These are phyloP conservation scores for Maudiozyma serrabonitensis DNA, from an alignment of 805 yeast species.

Conservation along the genomic window DNA sequence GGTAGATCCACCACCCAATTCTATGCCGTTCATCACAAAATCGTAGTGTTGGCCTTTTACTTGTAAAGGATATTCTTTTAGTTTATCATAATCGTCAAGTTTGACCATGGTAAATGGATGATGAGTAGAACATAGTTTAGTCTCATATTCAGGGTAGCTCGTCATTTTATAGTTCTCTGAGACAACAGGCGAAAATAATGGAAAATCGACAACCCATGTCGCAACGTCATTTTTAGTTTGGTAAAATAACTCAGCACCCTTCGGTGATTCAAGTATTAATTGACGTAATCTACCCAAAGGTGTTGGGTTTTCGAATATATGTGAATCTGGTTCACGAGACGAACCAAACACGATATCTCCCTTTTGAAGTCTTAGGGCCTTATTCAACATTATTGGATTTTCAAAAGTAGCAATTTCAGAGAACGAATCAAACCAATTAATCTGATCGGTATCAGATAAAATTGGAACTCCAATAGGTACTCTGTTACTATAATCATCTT, in stretches of 20 bases:
- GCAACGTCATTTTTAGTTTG: constrained; percentile 35
- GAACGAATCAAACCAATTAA: constrained; percentile 36
- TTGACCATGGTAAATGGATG: constrained; percentile 96
- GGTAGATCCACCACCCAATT: constrained; percentile 94
- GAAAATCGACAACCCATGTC: constrained; percentile 87
- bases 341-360: constrained; percentile 76
- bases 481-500: constrained; percentile 42
- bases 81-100: constrained; percentile 50
- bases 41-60: constrained; percentile 91
- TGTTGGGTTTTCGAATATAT: constrained; percentile 86
- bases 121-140: constrained; percentile 60
- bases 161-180: constrained; percentile 28
- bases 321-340: constrained; percentile 46
- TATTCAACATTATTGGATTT: constrained; percentile 24
- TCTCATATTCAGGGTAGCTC: constrained; percentile 55
- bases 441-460: constrained; percentile 31
- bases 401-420: constrained; percentile 27
- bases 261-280: constrained; percentile 43
- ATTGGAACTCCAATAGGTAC: constrained; percentile 51
- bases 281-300: constrained; percentile 86
- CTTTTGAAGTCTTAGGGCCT: constrained; percentile 34
- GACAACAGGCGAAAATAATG: constrained; percentile 66
- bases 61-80: constrained; percentile 44
- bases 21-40: constrained; percentile 86
- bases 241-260: constrained; percentile 31